Conservation (phyloP, 2,329 filamentous ascomycete species). For the Apiospora malaysiana region DNA sequence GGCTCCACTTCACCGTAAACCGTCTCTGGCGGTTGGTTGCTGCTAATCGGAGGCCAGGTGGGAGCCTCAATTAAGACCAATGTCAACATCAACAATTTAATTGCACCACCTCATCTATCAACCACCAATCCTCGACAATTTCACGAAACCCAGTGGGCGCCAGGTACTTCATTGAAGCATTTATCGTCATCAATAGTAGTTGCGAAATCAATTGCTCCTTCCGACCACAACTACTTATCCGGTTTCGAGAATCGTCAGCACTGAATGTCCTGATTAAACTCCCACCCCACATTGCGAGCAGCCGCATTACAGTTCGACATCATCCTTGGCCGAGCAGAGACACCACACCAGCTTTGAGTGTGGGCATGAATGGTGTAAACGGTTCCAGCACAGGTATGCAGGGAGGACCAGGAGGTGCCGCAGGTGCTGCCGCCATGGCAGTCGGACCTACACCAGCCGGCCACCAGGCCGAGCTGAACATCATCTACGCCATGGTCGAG, state of each 20-base stretch:
- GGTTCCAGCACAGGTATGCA: slow-evolving; percentile 34
- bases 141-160: background rate
- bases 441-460: slow-evolving; percentile 67
- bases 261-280: background rate
- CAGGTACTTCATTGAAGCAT: background rate
- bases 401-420: slow-evolving; percentile 27
- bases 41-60: background rate
- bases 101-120: background rate
- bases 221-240: background rate
- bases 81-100: slow-evolving; percentile 7
- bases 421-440: slow-evolving; percentile 49
- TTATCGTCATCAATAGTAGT: background rate
- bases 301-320: background rate
- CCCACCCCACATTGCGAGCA: background rate
- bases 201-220: background rate
- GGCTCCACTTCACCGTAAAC: slow-evolving; percentile 8
- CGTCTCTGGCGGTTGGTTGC: background rate
- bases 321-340: background rate
- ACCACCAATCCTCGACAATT: background rate
- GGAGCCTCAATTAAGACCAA: slow-evolving; percentile 6
- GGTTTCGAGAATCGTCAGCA: background rate
- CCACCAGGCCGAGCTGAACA: slow-evolving; percentile 71
- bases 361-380: slow-evolving; percentile 27
- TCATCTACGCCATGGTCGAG: slow-evolving; percentile 72
- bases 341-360: background rate